These are phyloP conservation scores for Verticillium tricorpus DNA, from an alignment of 2,329 filamentous ascomycete genomes.

Conservation along the genomic window DNA sequence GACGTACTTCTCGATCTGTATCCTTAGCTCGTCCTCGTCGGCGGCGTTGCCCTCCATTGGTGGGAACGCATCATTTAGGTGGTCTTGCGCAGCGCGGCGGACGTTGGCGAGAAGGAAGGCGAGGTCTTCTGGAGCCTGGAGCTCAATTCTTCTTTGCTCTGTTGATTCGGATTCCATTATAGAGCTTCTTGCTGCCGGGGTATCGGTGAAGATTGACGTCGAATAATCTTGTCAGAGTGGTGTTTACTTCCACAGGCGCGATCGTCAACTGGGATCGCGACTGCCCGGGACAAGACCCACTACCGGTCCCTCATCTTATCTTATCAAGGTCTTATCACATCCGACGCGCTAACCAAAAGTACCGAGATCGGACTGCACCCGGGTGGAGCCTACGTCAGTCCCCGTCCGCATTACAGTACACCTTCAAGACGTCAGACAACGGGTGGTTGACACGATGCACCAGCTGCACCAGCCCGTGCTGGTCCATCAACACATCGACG, in stretches of 20 bases:
- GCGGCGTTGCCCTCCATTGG: conserved; percentile 42
- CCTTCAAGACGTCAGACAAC: background rate
- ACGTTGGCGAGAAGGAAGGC: conserved; percentile 66
- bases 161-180: background rate
- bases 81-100: conserved; percentile 61
- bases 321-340: background rate
- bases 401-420: background rate
- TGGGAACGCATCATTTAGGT: conserved; percentile 65
- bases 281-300: background rate
- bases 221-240: background rate
- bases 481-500: background rate
- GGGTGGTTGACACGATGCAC: background rate
- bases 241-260: background rate
- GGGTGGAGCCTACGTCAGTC: background rate
- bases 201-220: background rate
- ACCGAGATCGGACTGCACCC: background rate
- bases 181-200: background rate
- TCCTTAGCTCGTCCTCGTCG: conserved; percentile 50
- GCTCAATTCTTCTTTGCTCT: conserved; percentile 63
- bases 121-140: conserved; percentile 72
- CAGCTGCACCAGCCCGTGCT: background rate
- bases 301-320: background rate
- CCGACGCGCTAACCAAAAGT: background rate
- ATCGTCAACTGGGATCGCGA: background rate
- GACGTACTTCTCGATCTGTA: conserved; percentile 55